Percentiles rank a stretch among this genome's conserved stretches.
Conservation (phyloP, 169 alveolate genomes). For the Theileria annulata region DNA sequence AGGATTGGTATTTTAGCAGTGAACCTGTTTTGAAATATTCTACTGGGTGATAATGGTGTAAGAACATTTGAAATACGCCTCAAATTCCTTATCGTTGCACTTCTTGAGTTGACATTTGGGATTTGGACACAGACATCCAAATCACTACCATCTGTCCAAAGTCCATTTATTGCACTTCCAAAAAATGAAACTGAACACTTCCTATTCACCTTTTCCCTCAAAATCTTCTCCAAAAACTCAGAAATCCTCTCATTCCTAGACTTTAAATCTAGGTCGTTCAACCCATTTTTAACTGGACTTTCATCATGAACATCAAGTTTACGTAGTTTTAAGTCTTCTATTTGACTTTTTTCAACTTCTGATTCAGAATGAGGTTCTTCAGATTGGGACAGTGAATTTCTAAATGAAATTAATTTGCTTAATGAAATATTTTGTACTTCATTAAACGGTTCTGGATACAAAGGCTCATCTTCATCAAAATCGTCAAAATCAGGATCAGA, state of each 20-base stretch:
- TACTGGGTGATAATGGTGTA: slow-evolving; percentile 62
- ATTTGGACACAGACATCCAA: slow-evolving; percentile 77
- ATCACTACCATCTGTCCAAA: slow-evolving; percentile 78
- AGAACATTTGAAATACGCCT: slow-evolving; percentile 69
- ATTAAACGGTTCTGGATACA: slow-evolving; percentile 1
- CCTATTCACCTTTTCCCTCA: slow-evolving; percentile 50
- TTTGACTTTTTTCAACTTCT: too few relatives aligned
- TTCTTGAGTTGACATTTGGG: slow-evolving; percentile 70
- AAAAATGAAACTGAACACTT: slow-evolving; percentile 57
- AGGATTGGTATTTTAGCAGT: slow-evolving; percentile 80
- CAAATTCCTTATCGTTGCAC: slow-evolving; percentile 68
- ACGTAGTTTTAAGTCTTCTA: background rate
- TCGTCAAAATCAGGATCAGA: background rate
- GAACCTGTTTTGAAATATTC: slow-evolving; percentile 74
- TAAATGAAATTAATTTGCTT: background rate
- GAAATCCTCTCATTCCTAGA: slow-evolving; percentile 11
- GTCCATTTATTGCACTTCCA: slow-evolving; percentile 78
- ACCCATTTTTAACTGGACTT: background rate
- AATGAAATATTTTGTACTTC: background rate
- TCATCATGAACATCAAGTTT: slow-evolving; percentile 6
- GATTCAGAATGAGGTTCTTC: background rate
- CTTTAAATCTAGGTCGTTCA: slow-evolving; percentile 9
- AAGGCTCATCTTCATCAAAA: background rate
- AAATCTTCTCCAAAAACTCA: slow-evolving; percentile 10
- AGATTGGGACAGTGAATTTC: background rate